Conservation (phyloP, 306 rosid species). For the Abrus pulchellus region DNA sequence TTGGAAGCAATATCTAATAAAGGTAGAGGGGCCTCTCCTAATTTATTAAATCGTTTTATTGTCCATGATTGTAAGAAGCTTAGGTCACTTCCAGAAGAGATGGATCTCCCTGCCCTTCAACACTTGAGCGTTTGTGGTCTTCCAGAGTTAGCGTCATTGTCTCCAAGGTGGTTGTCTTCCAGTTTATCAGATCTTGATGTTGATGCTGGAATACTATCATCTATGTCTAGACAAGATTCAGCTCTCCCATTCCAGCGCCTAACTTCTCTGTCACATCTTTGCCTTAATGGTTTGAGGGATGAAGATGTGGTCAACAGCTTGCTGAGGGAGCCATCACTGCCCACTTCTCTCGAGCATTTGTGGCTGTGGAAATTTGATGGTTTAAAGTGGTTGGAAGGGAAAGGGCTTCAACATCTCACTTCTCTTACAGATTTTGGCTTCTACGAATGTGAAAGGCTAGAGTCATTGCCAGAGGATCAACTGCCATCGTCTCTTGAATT, state of each 20-base stretch:
- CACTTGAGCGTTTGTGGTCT: background rate
- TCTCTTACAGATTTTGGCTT: background rate
- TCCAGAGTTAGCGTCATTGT: constrained; percentile 1
- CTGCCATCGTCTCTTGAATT: constrained; percentile 22
- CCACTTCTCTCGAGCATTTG: background rate
- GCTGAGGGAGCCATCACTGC: background rate
- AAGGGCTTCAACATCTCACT: constrained; percentile 16
- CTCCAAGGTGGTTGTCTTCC: constrained; percentile 3
- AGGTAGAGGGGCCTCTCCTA: background rate
- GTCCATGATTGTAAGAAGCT: constrained; percentile 26
- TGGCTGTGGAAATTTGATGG: background rate
- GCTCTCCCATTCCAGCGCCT: background rate
- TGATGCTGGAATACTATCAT: constrained; percentile 1
- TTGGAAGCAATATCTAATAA: constrained; percentile 19
- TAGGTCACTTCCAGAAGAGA: background rate
- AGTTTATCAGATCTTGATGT: background rate
- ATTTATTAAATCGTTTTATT: background rate
- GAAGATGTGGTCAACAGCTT: background rate
- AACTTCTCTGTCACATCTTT: constrained; percentile 6
- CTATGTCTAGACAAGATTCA: background rate
- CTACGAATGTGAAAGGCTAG: background rate
- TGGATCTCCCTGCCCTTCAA: constrained; percentile 2
- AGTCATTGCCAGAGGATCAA: constrained; percentile 12
- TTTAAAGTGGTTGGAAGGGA: background rate
- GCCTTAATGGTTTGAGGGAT: background rate